Percentiles rank a stretch among this genome's conserved stretches.
Conservation (phyloP, 371 early-diverging fungal species). For the Rhizopus arrhizus region DNA sequence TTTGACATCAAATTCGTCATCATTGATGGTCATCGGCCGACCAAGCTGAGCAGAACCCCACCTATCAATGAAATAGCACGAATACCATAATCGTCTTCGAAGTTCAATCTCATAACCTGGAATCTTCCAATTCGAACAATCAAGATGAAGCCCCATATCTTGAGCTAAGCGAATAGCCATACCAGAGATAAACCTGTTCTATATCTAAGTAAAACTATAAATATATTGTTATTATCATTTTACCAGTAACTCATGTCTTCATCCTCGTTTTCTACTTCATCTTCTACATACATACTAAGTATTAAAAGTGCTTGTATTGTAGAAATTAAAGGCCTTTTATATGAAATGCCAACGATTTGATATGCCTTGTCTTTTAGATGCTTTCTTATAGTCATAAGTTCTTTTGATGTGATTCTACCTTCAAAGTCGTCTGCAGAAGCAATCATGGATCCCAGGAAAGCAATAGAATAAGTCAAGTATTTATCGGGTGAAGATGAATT, state of each 20-base stretch:
- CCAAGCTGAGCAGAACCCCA: slow-evolving; percentile 44
- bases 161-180: slow-evolving; percentile 66
- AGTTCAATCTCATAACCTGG: slow-evolving; percentile 47
- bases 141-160: slow-evolving; percentile 58
- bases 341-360: slow-evolving; percentile 22
- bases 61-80: slow-evolving; percentile 41
- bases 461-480: slow-evolving; percentile 37
- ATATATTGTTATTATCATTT: background rate
- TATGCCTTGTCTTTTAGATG: slow-evolving; percentile 28
- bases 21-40: slow-evolving; percentile 34
- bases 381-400: background rate
- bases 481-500: slow-evolving; percentile 38
- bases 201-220: background rate
- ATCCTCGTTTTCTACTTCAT: slow-evolving; percentile 20
- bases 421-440: slow-evolving; percentile 14
- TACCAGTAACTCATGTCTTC: slow-evolving; percentile 44
- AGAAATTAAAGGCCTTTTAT: slow-evolving; percentile 40
- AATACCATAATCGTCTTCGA: slow-evolving; percentile 47
- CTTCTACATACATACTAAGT: slow-evolving; percentile 34
- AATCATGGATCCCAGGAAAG: slow-evolving; percentile 25
- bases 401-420: slow-evolving; percentile 14
- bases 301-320: slow-evolving; percentile 45
- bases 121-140: slow-evolving; percentile 41
- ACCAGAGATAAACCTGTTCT: slow-evolving; percentile 33
- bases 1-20: slow-evolving; percentile 48